Base-by-base conservation (phyloP, 495 filamentous ascomycete genomes). In the Xylaria venustula region DNA sequence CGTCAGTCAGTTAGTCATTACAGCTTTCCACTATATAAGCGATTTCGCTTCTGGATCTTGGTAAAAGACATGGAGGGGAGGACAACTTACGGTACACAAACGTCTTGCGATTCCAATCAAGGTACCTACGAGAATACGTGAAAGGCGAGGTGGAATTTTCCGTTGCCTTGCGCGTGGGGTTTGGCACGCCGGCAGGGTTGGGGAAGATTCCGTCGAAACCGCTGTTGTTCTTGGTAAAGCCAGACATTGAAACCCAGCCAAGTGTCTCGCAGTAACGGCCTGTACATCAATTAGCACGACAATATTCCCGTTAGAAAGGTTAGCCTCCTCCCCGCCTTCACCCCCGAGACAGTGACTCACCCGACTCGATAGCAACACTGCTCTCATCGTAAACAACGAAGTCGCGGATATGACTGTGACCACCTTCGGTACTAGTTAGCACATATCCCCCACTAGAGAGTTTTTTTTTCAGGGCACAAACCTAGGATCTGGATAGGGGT, bases 251-350 rank as follows among this genome's bases (percentile, higher is more conserved):
- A 75, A 90, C 79, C 76, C 91, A 94, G 7, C 91, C 91, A 20
- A 93, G 81, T 30, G 91, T 93, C 73, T 96, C 91, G 81, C 93
- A 91, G 71, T 92, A 96, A 12, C 90, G 84, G 34, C 91, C 65
- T 51, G 19, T 19, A n/a, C 65, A 25, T 34, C 19, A 26, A 11
- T 34, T 34, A 49, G 62, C 14, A 63, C 51, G 51, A 19, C 19
- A 30, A n/a, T n/a, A n/a, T n/a, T n/a, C n/a, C n/a, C n/a, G n/a
- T n/a, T n/a, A n/a, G n/a, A n/a, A n/a, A n/a, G n/a, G n/a, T n/a
- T n/a, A n/a, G n/a, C n/a, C n/a, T n/a, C n/a, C n/a, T n/a, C n/a
- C n/a, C n/a, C n/a, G n/a, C n/a, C n/a, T n/a, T n/a, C n/a, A n/a
- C 44, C 7, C 44, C 23, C 36, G 22, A 26, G 34, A 22, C 0